Conservation (phyloP, 345 rosid species). For the Euphorbia lathyris region DNA sequence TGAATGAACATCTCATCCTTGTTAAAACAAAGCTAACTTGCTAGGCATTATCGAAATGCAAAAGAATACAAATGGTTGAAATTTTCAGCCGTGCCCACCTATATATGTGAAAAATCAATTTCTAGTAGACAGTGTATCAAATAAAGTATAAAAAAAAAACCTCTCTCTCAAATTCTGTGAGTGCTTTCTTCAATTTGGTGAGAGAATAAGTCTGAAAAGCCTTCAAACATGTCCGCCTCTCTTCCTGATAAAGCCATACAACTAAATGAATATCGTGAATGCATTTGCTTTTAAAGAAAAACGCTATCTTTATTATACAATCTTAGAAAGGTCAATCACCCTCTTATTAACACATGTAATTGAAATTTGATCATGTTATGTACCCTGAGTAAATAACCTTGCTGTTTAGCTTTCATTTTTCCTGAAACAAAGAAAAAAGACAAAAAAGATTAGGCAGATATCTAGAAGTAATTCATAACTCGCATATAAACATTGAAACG, state of each 20-base stretch:
- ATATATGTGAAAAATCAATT: neutral
- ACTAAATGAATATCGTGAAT: neutral
- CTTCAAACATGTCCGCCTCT: constrained; percentile 82
- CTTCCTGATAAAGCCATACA: constrained; percentile 66
- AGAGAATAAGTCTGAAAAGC: constrained; percentile 63
- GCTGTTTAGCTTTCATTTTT: constrained; percentile 51
- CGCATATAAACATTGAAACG: neutral
- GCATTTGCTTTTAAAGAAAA: neutral
- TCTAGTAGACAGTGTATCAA: neutral
- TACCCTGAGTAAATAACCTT: constrained; percentile 52
- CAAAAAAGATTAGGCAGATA: neutral
- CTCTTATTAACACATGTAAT: neutral
- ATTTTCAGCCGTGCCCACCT: constrained; percentile 71
- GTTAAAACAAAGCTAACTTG: constrained; percentile 68
- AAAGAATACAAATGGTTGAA: constrained; percentile 79
- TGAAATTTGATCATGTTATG: neutral
- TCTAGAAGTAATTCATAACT: constrained; percentile 1
- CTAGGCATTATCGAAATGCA: constrained; percentile 82
- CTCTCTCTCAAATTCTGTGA: constrained; percentile 81
- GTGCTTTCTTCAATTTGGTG: constrained; percentile 67
- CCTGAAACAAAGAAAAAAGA: constrained; percentile 25
- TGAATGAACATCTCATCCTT: constrained; percentile 13
- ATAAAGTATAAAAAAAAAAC: constrained; percentile 18
- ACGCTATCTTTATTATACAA: too few species aligned
- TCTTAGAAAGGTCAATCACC: too few species aligned